phyloP scores from a whole-genome alignment of 805 yeast genomes.

The Pichia gijzeniarum region DNA sequence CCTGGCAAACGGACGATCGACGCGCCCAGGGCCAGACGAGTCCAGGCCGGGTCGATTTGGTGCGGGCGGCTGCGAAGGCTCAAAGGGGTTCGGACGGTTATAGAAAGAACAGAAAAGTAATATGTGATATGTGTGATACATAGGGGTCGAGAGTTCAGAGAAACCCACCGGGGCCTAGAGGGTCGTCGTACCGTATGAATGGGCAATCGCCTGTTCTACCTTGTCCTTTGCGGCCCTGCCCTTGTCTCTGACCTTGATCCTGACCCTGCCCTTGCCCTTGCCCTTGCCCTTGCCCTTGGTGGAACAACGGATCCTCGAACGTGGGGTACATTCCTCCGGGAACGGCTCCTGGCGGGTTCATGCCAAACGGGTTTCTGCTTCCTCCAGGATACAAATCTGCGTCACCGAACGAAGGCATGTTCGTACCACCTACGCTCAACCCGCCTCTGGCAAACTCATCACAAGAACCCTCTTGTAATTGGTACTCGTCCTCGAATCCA shows the following conservation, averaged over 20 bases:
- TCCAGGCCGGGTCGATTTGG: too few species aligned
- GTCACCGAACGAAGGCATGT: conserved; percentile 34
- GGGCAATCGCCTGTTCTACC: too few species aligned
- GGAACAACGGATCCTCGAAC: conserved; percentile 45
- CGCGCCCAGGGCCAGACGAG: too few species aligned
- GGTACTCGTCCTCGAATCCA: conserved; percentile 14
- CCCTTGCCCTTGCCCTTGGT: background rate
- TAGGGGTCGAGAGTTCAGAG: too few species aligned
- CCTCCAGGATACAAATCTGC: conserved; percentile 45
- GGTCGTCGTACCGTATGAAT: conserved; percentile 1
- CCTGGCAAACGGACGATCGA: too few species aligned
- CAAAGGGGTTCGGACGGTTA: too few species aligned
- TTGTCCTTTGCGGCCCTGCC: background rate
- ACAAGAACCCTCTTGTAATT: background rate
- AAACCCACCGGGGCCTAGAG: too few species aligned
- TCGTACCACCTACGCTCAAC: too few species aligned
- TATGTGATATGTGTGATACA: too few species aligned
- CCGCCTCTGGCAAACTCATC: background rate
- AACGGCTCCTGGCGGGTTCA: conserved; percentile 20
- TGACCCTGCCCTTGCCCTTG: background rate
- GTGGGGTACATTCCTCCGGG: conserved; percentile 53
- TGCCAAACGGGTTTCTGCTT: conserved; percentile 33
- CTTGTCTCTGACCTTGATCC: background rate
- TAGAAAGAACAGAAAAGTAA: too few species aligned
- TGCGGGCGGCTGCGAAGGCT: too few species aligned